Evolutionary conservation across 345 rosid species (phyloP).

Genomic region (Cardamine chenopodiifolia): DNA sequence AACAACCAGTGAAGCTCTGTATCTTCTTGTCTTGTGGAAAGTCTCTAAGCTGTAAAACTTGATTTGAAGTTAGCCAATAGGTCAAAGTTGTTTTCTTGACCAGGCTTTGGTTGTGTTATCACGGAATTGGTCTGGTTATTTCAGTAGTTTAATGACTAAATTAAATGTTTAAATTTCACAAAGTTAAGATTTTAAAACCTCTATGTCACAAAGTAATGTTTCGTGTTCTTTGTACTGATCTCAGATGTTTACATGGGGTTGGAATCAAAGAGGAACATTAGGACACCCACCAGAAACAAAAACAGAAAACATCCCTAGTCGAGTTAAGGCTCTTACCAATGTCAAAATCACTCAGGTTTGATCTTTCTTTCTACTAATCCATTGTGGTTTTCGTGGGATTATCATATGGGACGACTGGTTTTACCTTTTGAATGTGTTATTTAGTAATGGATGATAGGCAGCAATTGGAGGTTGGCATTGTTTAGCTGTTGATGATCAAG

Average conservation of each 20-base stretch:
- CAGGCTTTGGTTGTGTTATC: background rate
- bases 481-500: conserved; percentile 98
- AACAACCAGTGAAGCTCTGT: conserved; percentile 1
- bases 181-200: background rate
- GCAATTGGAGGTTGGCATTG: conserved; percentile 99
- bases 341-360: conserved; percentile 88
- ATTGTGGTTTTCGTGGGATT: background rate
- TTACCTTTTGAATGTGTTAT: conserved; percentile 15
- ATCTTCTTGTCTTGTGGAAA: conserved; percentile 10
- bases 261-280: conserved; percentile 99
- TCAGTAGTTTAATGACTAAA: conserved; percentile 10
- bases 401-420: background rate
- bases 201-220: background rate
- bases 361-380: background rate
- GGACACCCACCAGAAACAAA: conserved; percentile 91
- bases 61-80: no score
- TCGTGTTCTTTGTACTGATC: conserved; percentile 1
- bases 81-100: background rate
- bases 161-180: background rate
- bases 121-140: conserved; percentile 20
- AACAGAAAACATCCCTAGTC: conserved; percentile 86
- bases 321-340: conserved; percentile 67
- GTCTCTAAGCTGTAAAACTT: background rate
- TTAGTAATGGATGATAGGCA: conserved; percentile 57
- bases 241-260: conserved; percentile 99